Evolutionary conservation across 768 basidiomycete genomes (phyloP), one percentile per base, ranked within the genome.

Genomic region (Tephrocybe sp.): DNA sequence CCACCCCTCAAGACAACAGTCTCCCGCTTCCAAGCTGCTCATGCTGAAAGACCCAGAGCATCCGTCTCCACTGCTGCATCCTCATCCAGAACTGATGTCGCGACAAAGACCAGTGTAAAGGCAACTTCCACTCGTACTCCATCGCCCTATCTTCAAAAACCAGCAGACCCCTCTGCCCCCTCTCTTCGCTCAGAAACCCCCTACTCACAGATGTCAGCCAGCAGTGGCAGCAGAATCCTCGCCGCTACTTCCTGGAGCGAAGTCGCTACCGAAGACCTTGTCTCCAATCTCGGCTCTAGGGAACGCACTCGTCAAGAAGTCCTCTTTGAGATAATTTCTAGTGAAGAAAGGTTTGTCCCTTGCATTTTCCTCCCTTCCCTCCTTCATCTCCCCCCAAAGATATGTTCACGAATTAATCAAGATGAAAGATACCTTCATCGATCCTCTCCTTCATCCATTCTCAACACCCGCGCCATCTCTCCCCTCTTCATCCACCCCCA

Each of bases 301-400:
- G 95, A 98, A 66, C 83, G 95, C 51, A 97, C 95, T 34, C 82
- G 95, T 46, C 95, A 98, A 68, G 95, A 98, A 71, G 95, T 98
- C 5, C 69, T 98, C 22, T 97, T 92, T 75, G 95, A 98, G 73
- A 98, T 98, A 58, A 93, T 98, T 43, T 87, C 89, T 26, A 93
- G 91, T 58, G 95, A 98, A 71, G 93, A 98, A 67, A 84, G 94
- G 91, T 92, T 31, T 32, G 12, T 69, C 20, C 39, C 26, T 39
- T 23, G 7, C 16, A 4, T 6, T 9, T 35, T 48, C 16, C 23
- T 42, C 35, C 48, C 45, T 13, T 41, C 45, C 9, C 36, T 32
- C 54, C 53, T 23, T 46, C 40, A 17, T 36, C 34, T 46, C 63
- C 48, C 60, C 54, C 51, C 48, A 26, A 51, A 97, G 94, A 83